These are phyloP conservation scores for Penicillium lagena DNA, from an alignment of 495 filamentous ascomycete species.

Conservation along the genomic window DNA sequence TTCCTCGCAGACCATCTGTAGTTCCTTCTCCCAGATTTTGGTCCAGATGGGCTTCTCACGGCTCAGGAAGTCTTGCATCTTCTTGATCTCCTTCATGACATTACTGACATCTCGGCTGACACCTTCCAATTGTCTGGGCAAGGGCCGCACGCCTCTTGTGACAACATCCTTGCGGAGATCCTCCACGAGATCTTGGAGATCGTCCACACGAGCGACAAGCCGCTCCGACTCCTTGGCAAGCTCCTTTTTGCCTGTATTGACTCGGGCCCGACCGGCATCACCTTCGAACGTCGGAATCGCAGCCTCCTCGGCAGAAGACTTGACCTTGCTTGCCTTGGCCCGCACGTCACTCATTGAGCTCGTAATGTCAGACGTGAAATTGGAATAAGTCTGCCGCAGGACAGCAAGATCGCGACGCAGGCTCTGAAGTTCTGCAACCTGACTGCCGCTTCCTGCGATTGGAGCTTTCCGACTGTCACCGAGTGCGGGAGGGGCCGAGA, in stretches of 20 bases:
- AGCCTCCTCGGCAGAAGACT: constrained; percentile 63
- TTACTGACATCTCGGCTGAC: constrained; percentile 81
- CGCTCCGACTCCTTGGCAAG: constrained; percentile 79
- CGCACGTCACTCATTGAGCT: constrained; percentile 78
- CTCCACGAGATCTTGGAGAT: constrained; percentile 92
- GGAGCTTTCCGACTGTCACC: constrained; percentile 9
- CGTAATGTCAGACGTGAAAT: constrained; percentile 81
- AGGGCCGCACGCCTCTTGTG: constrained; percentile 79
- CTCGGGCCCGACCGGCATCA: constrained; percentile 72
- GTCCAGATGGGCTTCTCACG: constrained; percentile 93
- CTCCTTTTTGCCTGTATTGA: constrained; percentile 76
- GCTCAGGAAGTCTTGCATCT: constrained; percentile 87
- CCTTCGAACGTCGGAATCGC: constrained; percentile 57
- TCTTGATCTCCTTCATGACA: constrained; percentile 83
- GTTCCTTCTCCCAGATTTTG: constrained; percentile 96
- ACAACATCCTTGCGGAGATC: constrained; percentile 98
- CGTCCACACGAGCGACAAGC: constrained; percentile 85
- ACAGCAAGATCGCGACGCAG: constrained; percentile 88
- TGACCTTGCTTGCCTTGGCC: constrained; percentile 72
- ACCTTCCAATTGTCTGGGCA: constrained; percentile 82
- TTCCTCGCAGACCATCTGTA: constrained; percentile 90
- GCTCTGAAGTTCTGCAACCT: constrained; percentile 70
- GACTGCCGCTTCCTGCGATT: constrained; percentile 37
- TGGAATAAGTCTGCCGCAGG: constrained; percentile 86
- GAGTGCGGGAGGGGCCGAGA: constrained; percentile 15